Percentiles rank a stretch among this genome's conserved stretches.
Conservation (phyloP, 768 basidiomycete genomes). For the Termitomyces sp. region DNA sequence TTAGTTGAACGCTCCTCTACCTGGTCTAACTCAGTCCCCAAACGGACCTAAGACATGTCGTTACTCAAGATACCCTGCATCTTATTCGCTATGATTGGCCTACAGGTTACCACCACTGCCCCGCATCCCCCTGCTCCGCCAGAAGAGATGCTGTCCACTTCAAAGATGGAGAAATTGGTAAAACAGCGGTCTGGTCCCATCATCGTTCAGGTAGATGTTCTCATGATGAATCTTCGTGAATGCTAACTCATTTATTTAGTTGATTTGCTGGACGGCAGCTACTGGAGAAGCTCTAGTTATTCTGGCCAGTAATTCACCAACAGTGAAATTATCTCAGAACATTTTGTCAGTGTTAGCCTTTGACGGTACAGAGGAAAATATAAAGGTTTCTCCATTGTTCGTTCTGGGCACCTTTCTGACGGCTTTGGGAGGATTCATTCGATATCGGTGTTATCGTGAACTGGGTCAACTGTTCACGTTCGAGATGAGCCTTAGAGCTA, state of each 20-base stretch:
- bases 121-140: constrained; percentile 33
- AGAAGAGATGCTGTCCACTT: constrained; percentile 27
- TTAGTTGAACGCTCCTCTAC: neutral
- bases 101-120: constrained; percentile 41
- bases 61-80: constrained; percentile 38
- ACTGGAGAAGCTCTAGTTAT: constrained; percentile 32
- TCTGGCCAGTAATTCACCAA: constrained; percentile 22
- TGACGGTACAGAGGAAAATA: constrained; percentile 17
- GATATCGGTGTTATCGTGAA: constrained; percentile 36
- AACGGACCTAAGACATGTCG: constrained; percentile 9
- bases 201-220: constrained; percentile 28
- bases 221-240: neutral
- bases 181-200: constrained; percentile 26
- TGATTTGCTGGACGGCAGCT: constrained; percentile 30
- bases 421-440: constrained; percentile 33
- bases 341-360: constrained; percentile 24
- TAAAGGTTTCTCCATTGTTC: constrained; percentile 25
- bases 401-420: constrained; percentile 33
- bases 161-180: constrained; percentile 30
- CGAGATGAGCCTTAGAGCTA: constrained; percentile 39
- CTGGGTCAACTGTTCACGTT: constrained; percentile 47
- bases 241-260: constrained; percentile 16
- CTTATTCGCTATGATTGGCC: constrained; percentile 33
- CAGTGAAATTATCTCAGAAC: constrained; percentile 13
- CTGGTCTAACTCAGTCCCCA: neutral